Evolutionary conservation across 1,139 yeast species (phyloP), one percentile per base, ranked within the genome.

Genomic region (Yamadazyma songkhlaensis): DNA sequence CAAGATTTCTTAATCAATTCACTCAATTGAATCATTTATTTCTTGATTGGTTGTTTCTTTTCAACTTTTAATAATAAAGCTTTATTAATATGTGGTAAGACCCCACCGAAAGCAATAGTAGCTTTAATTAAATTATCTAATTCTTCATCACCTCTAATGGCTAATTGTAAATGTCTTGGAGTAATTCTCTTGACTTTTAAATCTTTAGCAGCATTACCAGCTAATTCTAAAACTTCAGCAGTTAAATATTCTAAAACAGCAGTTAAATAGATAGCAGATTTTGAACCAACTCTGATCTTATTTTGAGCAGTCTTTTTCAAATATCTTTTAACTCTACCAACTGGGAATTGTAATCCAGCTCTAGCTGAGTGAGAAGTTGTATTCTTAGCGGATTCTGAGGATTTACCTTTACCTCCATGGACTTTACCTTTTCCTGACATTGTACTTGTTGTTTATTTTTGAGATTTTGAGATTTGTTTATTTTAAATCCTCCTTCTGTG

Each of bases 131-230:
- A 77, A 53, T 88, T 85, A 71, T 92, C 97, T 64, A 94, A 81
- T 69, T 94, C 98, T 67, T 92, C 98, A 70, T 94, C 98, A 50
- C 97, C 97, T 72, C 98, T 86, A 58, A 92, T 92, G 48, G 98
- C 98, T 64, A 94, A 80, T 70, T 92, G 98, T 67, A 94, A 76
- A 64, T 94, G 98, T 70, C 98, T 86, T 53, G 99, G 99, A 29
- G 97, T 90, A 65, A 92, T 92, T 80, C 99, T 87, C 75, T 94
- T 89, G 60, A 92, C 96, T 70, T 92, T 90, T 71, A 92, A 79
- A 65, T 94, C 98, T 70, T 92, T 90, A 48, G 98, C 98, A 25
- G 98, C 98, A 61, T 92, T 90, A 62, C 99, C 98, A 32, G 99
- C 98, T 73, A 92, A 78, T 72, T 92, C 99, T 63, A 92, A 80